Evolutionary conservation across 1,284 basidiomycete genomes (phyloP), one percentile per base, ranked within the genome.

Genomic region (Fomitopsis betulina): DNA sequence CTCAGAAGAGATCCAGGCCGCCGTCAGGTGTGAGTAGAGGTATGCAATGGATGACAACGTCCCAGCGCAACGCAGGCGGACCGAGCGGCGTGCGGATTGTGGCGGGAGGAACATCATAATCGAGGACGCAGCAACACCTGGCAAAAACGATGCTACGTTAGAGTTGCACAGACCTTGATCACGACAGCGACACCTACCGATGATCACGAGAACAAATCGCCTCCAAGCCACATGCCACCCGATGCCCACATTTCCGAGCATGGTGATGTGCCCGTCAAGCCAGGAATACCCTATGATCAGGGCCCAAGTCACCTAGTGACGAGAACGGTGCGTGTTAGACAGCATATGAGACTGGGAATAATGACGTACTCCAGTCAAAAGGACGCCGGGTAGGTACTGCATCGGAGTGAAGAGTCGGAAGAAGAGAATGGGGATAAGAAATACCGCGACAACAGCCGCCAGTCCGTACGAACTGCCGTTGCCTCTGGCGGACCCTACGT

Each of bases 201-300:
- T 79, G 54, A 77, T 67, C 37, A 82, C 79, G 15, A 78, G 65
- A 2, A 76, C 70, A 65, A 73, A 78, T 63, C 85, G 73, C 58
- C 75, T 73, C 75, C 85, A 86, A 0, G 83, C 80, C 9, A 87
- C 72, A 1, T 68, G 64, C 67, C 80, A 83, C 1, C 85, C 85
- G 7, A 76, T 68, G 19, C 84, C 85, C 17, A 79, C 76, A 58
- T 79, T 79, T 9, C 73, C 76, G 19, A 77, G 63, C 9, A 66
- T 69, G 2, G 65, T 61, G 7, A 82, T 63, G 64, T 86, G 80
- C 2, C 76, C 77, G 61, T 87, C 84, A 27, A 85, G 74, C 84
- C 84, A 87, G 0, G 80, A 82, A 67, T 86, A 87, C 1, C 85
- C 84, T 5, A 84, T 71, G 17, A 84, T 71, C 7, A 82, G 71